Evolutionary conservation across 2,329 filamentous ascomycete species (phyloP).

Genomic region (Xylaria sp.): DNA sequence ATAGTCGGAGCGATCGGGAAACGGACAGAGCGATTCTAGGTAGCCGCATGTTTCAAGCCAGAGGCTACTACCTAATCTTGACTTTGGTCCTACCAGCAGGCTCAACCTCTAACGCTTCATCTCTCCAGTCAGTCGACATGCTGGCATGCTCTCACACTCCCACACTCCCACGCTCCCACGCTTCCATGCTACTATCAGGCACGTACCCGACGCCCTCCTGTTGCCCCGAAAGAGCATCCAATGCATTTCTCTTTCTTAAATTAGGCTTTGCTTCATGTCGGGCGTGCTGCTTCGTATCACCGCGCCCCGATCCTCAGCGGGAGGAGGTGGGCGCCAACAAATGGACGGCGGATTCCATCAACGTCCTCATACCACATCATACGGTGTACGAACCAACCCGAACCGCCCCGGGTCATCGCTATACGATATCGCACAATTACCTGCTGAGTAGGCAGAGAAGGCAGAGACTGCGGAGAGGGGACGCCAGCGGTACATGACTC

Average conservation of each 20-base stretch:
- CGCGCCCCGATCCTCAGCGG: neutral
- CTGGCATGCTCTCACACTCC: too few relatives aligned
- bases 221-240: neutral
- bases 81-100: neutral
- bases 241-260: neutral
- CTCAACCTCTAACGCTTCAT: neutral
- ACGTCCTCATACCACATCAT: neutral
- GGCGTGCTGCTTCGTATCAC: neutral
- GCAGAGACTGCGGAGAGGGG: neutral
- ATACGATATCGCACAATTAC: neutral
- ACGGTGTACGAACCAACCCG: neutral
- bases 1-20: neutral
- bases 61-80: neutral
- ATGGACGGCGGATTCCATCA: neutral
- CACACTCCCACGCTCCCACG: too few relatives aligned
- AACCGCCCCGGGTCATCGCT: neutral
- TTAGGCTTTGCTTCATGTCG: neutral
- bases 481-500: neutral
- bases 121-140: neutral
- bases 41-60: neutral
- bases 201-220: neutral
- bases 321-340: conserved; percentile 5
- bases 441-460: neutral
- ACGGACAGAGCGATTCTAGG: neutral
- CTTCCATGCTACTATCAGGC: too few relatives aligned